A percentile compares a stretch with the other conserved stretches of the same genome.
Conservation (phyloP, 2,329 filamentous ascomycete genomes). For the Apiospora rasikravindrae region DNA sequence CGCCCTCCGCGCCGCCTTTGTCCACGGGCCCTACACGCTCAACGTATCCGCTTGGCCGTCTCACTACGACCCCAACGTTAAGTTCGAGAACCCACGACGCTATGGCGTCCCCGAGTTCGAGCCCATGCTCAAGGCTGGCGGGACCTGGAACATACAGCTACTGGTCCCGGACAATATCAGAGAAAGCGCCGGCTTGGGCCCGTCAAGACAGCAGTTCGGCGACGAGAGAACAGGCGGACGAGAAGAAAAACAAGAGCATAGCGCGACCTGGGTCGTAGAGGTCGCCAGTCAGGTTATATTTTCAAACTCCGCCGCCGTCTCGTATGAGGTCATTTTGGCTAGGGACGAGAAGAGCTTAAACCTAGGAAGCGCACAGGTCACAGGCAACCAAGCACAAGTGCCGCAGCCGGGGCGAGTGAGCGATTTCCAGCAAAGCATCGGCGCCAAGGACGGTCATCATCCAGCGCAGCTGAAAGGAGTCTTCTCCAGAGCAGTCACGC, state of each 20-base stretch:
- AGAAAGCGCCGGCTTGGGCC: slow-evolving; percentile 60
- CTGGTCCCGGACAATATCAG: slow-evolving; percentile 80
- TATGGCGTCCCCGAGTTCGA: slow-evolving; percentile 90
- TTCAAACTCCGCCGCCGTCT: slow-evolving; percentile 83
- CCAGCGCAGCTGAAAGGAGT: slow-evolving; percentile 73
- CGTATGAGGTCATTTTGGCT: slow-evolving; percentile 85
- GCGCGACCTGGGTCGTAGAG: slow-evolving; percentile 78
- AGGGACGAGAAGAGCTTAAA: slow-evolving; percentile 84
- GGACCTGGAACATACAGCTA: slow-evolving; percentile 81
- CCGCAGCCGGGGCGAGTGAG: slow-evolving; percentile 73
- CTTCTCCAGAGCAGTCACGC: slow-evolving; percentile 78
- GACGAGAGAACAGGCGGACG: slow-evolving; percentile 48
- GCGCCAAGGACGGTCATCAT: slow-evolving; percentile 63
- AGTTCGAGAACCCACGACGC: slow-evolving; percentile 70
- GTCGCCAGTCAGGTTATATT: slow-evolving; percentile 93
- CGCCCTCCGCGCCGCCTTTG: slow-evolving; percentile 89
- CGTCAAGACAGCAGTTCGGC: slow-evolving; percentile 52
- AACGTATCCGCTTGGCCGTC: slow-evolving; percentile 86
- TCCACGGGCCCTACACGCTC: slow-evolving; percentile 93
- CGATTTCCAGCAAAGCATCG: slow-evolving; percentile 73
- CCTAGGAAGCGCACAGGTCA: slow-evolving; percentile 57
- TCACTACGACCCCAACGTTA: slow-evolving; percentile 81
- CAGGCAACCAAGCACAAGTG: slow-evolving; percentile 51
- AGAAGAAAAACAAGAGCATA: slow-evolving; percentile 47
- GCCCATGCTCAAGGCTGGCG: slow-evolving; percentile 94